Evolutionary conservation across 2,329 filamentous ascomycete genomes (phyloP), one percentile per base, ranked within the genome.

Genomic region (Aspergillus bombycis): DNA sequence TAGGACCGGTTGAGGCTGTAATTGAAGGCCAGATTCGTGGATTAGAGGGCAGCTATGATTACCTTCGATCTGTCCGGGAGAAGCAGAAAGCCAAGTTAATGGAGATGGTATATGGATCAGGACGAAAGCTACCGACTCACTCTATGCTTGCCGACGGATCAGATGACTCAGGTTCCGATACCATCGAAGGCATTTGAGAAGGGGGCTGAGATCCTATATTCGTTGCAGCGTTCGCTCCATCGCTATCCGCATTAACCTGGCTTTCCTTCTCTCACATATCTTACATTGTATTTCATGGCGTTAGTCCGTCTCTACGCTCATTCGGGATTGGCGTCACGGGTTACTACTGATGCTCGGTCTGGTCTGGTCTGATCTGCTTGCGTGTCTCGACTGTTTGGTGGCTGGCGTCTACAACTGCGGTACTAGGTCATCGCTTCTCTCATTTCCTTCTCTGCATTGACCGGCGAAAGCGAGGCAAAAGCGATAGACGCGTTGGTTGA

Each of bases 61-160:
- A 96, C 74, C 83, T 98, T 11, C 89, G 90, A 65, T 86, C 84
- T 10, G 88, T 96, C 43, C 83, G 94, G 46, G 87, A 92, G 67
- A 85, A 86, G 68, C 94, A 97, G 80, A 95, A 94, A 82, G 86
- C 88, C 62, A 93, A 92, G 78, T 82, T 95, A 70, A 88, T 95
- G 85, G 89, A 94, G 80, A 87, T 91, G 78, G 79, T 96, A 2
- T 94, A 91, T 75, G 90, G 88, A 5, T 76, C 79, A 2, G 79
- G 79, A 21, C 73, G 75, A 56, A 74, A 69, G 56, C 6, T 72
- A 12, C 69, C 72, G 1, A 65, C 68, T 4, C 66, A 63, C 21
- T 66, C 75, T 2, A 68, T 76, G 50, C 63, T 77, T 23, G 61
- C 67, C 11, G 67, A 70, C 28, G 62, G 62, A 16, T 64, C 70